A percentile compares a stretch with the other conserved stretches of the same genome.
These are phyloP conservation scores for Verticillium isaacii DNA, from an alignment of 2,329 filamentous ascomycete genomes.

Conservation along the genomic window DNA sequence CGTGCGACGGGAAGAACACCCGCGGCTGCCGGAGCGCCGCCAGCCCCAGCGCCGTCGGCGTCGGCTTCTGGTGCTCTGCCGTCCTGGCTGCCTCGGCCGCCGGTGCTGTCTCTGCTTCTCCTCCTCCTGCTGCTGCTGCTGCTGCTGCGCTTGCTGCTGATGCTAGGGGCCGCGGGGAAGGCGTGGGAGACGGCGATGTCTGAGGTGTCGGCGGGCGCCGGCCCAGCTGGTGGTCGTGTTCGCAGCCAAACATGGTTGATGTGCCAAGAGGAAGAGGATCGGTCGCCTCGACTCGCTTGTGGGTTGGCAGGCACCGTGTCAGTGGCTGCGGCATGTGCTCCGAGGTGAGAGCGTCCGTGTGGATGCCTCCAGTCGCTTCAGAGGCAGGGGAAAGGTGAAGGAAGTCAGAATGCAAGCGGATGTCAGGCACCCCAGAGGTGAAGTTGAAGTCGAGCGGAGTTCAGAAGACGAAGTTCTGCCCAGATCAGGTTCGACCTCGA, in stretches of 20 bases:
- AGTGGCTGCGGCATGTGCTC: background rate
- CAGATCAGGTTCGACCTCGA: too few relatives aligned
- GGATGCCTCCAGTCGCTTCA: background rate
- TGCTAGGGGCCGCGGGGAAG: background rate
- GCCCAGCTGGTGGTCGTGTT: background rate
- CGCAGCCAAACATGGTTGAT: background rate
- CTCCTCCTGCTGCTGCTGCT: background rate
- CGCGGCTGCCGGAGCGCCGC: background rate
- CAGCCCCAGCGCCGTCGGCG: background rate
- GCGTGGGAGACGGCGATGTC: background rate
- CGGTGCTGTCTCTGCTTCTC: background rate
- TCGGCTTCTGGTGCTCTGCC: background rate
- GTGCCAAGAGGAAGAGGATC: background rate
- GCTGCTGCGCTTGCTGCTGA: background rate
- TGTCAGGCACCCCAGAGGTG: background rate
- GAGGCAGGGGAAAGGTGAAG: background rate
- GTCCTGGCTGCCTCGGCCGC: too few relatives aligned
- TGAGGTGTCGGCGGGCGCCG: background rate
- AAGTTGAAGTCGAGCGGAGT: background rate
- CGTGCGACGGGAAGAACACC: constrained; percentile 33
- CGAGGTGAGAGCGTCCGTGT: background rate
- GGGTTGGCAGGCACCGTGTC: background rate
- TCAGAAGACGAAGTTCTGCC: too few relatives aligned
- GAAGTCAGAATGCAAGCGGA: background rate
- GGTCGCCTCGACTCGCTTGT: background rate